Evolutionary conservation across 352 stramenopile species (phyloP).

Genomic region (Salisapilia sapeloensis): DNA sequence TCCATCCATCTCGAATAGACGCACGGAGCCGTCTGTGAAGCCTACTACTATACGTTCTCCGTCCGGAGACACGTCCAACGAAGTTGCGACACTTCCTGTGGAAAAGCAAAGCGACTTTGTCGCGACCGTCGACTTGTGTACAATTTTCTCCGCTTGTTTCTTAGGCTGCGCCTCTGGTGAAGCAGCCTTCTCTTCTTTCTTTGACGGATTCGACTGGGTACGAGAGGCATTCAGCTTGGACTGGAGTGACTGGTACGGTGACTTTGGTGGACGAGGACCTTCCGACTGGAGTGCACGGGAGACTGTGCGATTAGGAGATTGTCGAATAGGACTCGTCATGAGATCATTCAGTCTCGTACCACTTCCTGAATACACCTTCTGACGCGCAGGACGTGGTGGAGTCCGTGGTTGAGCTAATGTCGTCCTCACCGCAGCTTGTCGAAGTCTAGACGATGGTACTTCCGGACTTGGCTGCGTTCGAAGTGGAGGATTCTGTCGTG

Average conservation of each 20-base stretch:
- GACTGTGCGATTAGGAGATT: too few species aligned
- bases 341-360: too few species aligned
- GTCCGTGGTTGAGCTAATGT: too few species aligned
- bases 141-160: conserved; percentile 18
- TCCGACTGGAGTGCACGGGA: too few species aligned
- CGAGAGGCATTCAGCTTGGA: conserved; percentile 21
- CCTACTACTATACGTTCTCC: conserved; percentile 70
- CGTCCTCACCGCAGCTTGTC: too few species aligned
- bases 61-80: conserved; percentile 56
- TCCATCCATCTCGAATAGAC: conserved; percentile 76
- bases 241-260: conserved; percentile 68
- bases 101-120: conserved; percentile 72
- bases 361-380: too few species aligned
- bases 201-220: neutral
- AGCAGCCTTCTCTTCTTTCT: neutral
- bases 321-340: too few species aligned
- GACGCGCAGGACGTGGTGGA: too few species aligned
- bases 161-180: conserved; percentile 5
- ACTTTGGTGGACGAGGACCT: too few species aligned
- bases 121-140: conserved; percentile 9
- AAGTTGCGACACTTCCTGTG: conserved; percentile 50
- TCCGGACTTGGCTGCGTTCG: neutral
- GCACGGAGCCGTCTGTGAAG: conserved; percentile 60
- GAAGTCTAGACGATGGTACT: too few species aligned
- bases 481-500: neutral